A percentile compares a stretch with the other conserved stretches of the same genome.
Conservation (phyloP, 2,329 filamentous ascomycete genomes). For the Fusarium temperatum region DNA sequence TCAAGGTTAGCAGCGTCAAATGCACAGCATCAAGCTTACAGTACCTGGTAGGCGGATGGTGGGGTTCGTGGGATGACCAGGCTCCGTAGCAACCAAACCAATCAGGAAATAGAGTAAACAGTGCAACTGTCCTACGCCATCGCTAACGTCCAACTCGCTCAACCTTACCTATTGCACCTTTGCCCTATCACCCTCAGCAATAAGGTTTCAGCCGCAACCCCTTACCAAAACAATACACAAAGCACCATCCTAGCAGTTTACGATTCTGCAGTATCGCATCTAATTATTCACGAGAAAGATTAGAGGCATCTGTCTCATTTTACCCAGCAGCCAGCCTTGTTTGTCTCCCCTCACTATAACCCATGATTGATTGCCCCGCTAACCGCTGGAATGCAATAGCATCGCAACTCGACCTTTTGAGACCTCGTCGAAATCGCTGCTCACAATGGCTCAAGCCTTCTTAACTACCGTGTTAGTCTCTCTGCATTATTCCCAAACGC, state of each 20-base stretch:
- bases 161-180: slow-evolving; percentile 13
- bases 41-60: slow-evolving; percentile 16
- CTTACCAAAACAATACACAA: slow-evolving; percentile 11
- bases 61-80: slow-evolving; percentile 29
- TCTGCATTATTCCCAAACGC: neutral
- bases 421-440: slow-evolving; percentile 16
- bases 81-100: slow-evolving; percentile 46
- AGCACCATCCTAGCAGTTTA: slow-evolving; percentile 13
- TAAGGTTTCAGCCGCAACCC: slow-evolving; percentile 2
- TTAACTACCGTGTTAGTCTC: slow-evolving; percentile 55
- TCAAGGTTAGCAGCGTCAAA: too few relatives aligned
- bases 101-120: slow-evolving; percentile 47
- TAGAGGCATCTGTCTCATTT: slow-evolving; percentile 23
- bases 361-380: slow-evolving; percentile 50
- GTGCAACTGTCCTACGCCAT: slow-evolving; percentile 31
- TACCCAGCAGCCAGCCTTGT: slow-evolving; percentile 18
- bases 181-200: slow-evolving; percentile 29
- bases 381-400: slow-evolving; percentile 52
- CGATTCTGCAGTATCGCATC: slow-evolving; percentile 11
- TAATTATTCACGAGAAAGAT: neutral
- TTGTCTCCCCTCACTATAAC: slow-evolving; percentile 20
- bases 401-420: slow-evolving; percentile 22
- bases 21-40: neutral
- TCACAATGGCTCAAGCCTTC: slow-evolving; percentile 52
- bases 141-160: neutral